Conservation (phyloP, 257 asterid species). For the Solanum microdontum region DNA sequence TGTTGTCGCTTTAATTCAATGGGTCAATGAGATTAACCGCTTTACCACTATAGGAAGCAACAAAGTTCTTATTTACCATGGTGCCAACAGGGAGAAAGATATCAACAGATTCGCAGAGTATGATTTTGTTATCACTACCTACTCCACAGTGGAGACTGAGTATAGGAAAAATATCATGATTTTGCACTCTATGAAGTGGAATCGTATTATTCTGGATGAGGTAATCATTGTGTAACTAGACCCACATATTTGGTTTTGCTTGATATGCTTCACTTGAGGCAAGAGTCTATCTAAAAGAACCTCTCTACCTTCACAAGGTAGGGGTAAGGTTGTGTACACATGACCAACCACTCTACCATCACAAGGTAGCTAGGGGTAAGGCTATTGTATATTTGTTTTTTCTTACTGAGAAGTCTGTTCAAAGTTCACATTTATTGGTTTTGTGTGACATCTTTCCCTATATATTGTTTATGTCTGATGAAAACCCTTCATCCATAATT, state of each 20-base stretch:
- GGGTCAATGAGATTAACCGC: conserved; percentile 77
- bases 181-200: conserved; percentile 68
- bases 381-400: background rate
- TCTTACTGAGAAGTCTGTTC: background rate
- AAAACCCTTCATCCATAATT: background rate
- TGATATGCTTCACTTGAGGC: background rate
- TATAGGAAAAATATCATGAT: conserved; percentile 62
- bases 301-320: background rate
- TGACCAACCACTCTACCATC: background rate
- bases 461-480: background rate
- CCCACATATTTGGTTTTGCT: background rate
- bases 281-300: background rate
- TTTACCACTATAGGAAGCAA: conserved; percentile 67
- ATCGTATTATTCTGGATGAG: conserved; percentile 84
- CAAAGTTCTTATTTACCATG: conserved; percentile 73
- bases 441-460: background rate
- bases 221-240: conserved; percentile 12
- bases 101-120: conserved; percentile 42
- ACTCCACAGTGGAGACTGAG: conserved; percentile 72
- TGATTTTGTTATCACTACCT: conserved; percentile 82
- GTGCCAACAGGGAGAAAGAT: conserved; percentile 53
- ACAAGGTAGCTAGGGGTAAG: background rate
- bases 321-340: background rate
- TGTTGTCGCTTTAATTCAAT: conserved; percentile 62
- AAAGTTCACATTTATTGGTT: background rate